Evolutionary conservation across 2,329 filamentous ascomycete genomes (phyloP).

Genomic region (Mycosphaerelloides madeirae): DNA sequence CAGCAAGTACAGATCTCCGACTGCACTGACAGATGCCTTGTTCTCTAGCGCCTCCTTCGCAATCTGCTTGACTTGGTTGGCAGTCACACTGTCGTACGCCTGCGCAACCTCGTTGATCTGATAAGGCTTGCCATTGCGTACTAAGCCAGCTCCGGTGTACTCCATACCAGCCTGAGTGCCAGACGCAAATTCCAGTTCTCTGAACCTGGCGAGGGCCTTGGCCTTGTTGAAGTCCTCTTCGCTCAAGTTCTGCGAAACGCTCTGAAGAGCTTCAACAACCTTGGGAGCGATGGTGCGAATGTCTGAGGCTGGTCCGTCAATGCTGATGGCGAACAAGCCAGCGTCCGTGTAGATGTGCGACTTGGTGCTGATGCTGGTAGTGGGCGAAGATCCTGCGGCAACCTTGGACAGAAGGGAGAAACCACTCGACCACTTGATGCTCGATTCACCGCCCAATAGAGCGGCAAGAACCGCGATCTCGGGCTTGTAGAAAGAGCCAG

Average conservation of each 20-base stretch:
- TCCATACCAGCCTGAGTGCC: conserved; percentile 72
- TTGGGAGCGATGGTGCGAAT: conserved; percentile 71
- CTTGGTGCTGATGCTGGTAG: conserved; percentile 65
- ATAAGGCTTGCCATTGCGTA: conserved; percentile 76
- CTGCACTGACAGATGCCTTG: conserved; percentile 83
- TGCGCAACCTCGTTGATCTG: conserved; percentile 77
- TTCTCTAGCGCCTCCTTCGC: conserved; percentile 82
- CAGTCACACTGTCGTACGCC: conserved; percentile 73
- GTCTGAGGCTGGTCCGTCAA: conserved; percentile 68
- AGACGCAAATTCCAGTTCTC: conserved; percentile 76
- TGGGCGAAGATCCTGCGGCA: conserved; percentile 56
- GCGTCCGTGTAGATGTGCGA: conserved; percentile 90
- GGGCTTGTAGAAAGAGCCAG: conserved; percentile 73
- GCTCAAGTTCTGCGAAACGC: conserved; percentile 63
- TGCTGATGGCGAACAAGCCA: conserved; percentile 78
- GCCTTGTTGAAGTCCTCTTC: conserved; percentile 90
- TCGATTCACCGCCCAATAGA: conserved; percentile 83
- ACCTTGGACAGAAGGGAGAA: conserved; percentile 88
- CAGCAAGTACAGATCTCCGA: conserved; percentile 86
- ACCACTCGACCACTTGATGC: conserved; percentile 91
- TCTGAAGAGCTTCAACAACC: conserved; percentile 76
- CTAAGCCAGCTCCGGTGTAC: conserved; percentile 75
- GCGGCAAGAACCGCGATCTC: conserved; percentile 82
- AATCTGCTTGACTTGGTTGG: conserved; percentile 82
- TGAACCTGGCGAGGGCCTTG: conserved; percentile 87